Evolutionary conservation across 2,329 filamentous ascomycete species (phyloP), one percentile per base, ranked within the genome.

Genomic region (Ophiostoma sp.): DNA sequence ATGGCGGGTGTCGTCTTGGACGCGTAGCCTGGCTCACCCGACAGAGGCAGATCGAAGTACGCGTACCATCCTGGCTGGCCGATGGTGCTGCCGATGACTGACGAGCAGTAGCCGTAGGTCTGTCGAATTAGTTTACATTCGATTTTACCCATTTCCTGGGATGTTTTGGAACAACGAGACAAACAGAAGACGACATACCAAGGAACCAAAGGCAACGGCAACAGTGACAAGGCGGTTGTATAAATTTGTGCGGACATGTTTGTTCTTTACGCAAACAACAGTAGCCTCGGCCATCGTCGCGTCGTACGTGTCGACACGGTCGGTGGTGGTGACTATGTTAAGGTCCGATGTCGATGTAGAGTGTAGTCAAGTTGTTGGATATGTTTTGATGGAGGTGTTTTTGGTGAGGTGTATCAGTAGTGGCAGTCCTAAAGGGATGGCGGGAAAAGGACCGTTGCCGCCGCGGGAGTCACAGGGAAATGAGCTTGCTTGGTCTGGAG

Each of bases 61-160:
- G 75, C 72, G 73, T 83, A 85, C 82, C 82, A 85, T 72, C 83
- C 83, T 3, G 83, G 82, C 69, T 85, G 83, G 10, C 83, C 83
- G 68, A 85, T 84, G 20, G 83, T 85, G 70, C 81, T 83, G 54
- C 80, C 78, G 52, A 85, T 85, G 52, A 85, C 80, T 1, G 83
- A 83, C 10, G 83, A 79, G 68, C 79, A 81, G 73, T 84, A 85
- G 31, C 83, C 83, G 72, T 84, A 85, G 1, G 83, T 84, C 57
- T 62, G 13, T 62, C 10, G 33, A 33, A 27, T 62, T 15, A 62
- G 27, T 20, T 48, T 44, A 4, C 41, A 44, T 44, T 17, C 44
- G 0, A 8, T 48, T 48, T 48, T 48, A 27, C 52, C 11, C 3
- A n/a, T 20, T 17, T 48, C n/a, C 20, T 15, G 17, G 17, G 44